phyloP scores from a whole-genome alignment of 805 yeast genomes.

The Ogataea polymorpha region DNA sequence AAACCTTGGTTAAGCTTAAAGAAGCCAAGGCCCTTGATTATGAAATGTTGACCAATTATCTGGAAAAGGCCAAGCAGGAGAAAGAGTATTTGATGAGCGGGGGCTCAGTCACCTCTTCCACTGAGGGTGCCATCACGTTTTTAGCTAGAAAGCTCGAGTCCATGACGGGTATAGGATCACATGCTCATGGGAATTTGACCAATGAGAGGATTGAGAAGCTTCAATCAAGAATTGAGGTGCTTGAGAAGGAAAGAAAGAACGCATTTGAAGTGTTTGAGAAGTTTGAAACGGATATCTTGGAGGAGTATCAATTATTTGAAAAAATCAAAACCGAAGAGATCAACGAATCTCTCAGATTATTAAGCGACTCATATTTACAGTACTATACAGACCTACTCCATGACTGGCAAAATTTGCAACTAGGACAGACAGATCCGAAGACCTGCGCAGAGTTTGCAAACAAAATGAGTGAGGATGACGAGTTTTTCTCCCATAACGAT shows the following conservation, averaged over 20 bases:
- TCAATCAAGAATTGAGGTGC: conserved; percentile 35
- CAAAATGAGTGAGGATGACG: conserved; percentile 24
- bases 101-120: conserved; percentile 34
- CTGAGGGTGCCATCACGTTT: conserved; percentile 35
- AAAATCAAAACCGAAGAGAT: conserved; percentile 75
- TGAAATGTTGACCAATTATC: conserved; percentile 79
- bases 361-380: conserved; percentile 73
- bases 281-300: conserved; percentile 44
- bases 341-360: conserved; percentile 61
- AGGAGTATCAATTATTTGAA: conserved; percentile 68
- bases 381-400: conserved; percentile 67
- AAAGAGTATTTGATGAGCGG: conserved; percentile 38
- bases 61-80: conserved; percentile 68
- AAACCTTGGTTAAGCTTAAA: conserved; percentile 70
- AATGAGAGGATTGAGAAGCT: conserved; percentile 43
- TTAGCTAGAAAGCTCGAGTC: conserved; percentile 48
- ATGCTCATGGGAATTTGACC: conserved; percentile 41
- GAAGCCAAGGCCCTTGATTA: conserved; percentile 90
- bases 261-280: conserved; percentile 45
- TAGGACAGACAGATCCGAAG: conserved; percentile 1
- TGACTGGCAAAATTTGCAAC: conserved; percentile 55
- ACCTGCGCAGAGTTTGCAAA: conserved; percentile 12
- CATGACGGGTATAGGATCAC: conserved; percentile 40
- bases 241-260: conserved; percentile 43
- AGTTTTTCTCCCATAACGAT: conserved; percentile 25